Conservation (phyloP, 148 eudicot species). For the Rhododendron vialii region DNA sequence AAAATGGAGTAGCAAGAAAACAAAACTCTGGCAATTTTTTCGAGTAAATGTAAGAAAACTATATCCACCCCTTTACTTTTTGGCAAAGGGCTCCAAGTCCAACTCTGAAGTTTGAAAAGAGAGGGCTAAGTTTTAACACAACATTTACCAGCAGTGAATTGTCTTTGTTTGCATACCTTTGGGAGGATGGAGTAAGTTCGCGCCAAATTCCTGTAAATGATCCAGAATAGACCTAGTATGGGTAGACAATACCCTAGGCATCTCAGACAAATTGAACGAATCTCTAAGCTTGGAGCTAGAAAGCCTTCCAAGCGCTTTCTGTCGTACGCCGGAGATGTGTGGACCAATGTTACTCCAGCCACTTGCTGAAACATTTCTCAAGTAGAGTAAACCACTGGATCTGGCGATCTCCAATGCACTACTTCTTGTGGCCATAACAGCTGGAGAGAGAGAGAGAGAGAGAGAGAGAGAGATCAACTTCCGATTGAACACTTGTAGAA, state of each 20-base stretch:
- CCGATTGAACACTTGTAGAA: slow-evolving; percentile 1
- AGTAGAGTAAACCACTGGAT: slow-evolving; percentile 32
- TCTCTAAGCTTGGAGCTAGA: slow-evolving; percentile 32
- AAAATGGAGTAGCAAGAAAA: not conserved
- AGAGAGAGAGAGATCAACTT: not conserved
- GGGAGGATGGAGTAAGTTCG: slow-evolving; percentile 19
- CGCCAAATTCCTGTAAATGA: slow-evolving; percentile 26
- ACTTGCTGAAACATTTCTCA: slow-evolving; percentile 25
- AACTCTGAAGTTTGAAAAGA: not conserved
- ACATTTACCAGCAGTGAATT: not conserved
- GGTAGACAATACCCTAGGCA: slow-evolving; percentile 27
- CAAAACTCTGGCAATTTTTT: not conserved
- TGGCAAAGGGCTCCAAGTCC: not conserved
- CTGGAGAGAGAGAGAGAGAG: slow-evolving; percentile 20
- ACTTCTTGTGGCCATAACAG: slow-evolving; percentile 40
- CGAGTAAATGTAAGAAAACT: not conserved
- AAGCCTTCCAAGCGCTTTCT: slow-evolving; percentile 31
- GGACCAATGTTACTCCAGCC: slow-evolving; percentile 29
- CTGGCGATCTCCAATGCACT: slow-evolving; percentile 41
- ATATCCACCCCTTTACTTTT: too few species aligned
- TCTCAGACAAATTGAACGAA: slow-evolving; percentile 26
- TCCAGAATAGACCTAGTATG: slow-evolving; percentile 35
- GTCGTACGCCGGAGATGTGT: slow-evolving; percentile 32
- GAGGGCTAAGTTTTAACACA: not conserved
- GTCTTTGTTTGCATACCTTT: slow-evolving; percentile 30